A percentile compares a stretch with the other conserved stretches of the same genome.
These are phyloP conservation scores for Podospora anserina DNA, from an alignment of 495 filamentous ascomycete species.

Conservation along the genomic window DNA sequence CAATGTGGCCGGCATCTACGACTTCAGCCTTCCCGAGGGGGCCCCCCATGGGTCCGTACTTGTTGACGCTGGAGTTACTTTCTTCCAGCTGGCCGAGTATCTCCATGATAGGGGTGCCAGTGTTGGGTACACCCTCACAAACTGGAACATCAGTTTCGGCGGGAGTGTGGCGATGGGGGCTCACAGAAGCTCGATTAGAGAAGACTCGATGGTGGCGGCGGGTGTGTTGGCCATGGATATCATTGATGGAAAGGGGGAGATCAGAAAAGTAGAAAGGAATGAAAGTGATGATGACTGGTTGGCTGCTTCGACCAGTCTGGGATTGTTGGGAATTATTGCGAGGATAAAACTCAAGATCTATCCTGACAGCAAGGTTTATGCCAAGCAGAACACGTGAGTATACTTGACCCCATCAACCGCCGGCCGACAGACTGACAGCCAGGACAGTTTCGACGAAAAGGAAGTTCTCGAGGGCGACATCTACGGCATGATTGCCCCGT, in stretches of 20 bases:
- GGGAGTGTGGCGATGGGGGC: conserved; percentile 51
- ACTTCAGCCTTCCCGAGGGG: conserved; percentile 36
- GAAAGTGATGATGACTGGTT: conserved; percentile 46
- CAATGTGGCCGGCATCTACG: conserved; percentile 39
- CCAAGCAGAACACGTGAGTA: conserved; percentile 45
- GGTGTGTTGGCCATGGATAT: conserved; percentile 49
- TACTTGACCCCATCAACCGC: conserved; percentile 1
- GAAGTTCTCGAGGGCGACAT: conserved; percentile 27
- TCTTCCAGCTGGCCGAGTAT: conserved; percentile 50
- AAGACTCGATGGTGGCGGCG: conserved; percentile 51
- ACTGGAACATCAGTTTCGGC: conserved; percentile 53
- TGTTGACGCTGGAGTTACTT: conserved; percentile 49
- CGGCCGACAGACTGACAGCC: neutral
- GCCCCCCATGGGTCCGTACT: conserved; percentile 40
- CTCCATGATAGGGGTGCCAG: conserved; percentile 43
- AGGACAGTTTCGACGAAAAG: neutral
- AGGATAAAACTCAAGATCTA: conserved; percentile 47
- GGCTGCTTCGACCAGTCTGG: conserved; percentile 48
- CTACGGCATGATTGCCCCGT: conserved; percentile 47
- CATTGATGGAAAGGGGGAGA: conserved; percentile 43
- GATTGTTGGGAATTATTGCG: conserved; percentile 45
- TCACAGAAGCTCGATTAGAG: conserved; percentile 44
- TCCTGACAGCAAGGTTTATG: conserved; percentile 48
- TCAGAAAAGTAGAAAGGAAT: conserved; percentile 40
- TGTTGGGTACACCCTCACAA: conserved; percentile 49